phyloP scores from a whole-genome alignment of 2,329 filamentous ascomycete species.

The Canariomyces notabilis region DNA sequence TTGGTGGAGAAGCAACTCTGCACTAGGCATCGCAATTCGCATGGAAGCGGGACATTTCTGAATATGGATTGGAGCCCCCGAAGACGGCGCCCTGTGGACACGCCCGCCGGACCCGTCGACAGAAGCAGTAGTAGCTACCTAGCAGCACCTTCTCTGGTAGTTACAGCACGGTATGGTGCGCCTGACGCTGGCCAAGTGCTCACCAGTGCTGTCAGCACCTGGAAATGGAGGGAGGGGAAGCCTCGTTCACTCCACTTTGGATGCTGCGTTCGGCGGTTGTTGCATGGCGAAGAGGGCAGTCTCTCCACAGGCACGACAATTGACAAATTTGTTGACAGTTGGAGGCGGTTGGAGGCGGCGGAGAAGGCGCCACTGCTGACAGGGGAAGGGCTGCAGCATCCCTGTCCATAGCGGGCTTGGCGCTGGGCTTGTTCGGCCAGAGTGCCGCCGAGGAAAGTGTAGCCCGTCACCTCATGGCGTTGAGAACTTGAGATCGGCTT shows the following conservation, averaged over 20 bases:
- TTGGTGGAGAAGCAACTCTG: conserved; percentile 22
- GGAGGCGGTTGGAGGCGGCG: conserved; percentile 17
- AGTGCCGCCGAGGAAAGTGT: conserved; percentile 26
- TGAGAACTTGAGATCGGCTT: conserved; percentile 20
- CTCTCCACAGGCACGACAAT: conserved; percentile 1
- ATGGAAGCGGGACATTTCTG: conserved; percentile 5
- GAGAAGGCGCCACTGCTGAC: conserved; percentile 17
- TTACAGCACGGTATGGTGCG: conserved; percentile 4
- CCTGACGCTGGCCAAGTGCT: conserved; percentile 1
- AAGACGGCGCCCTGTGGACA: too few relatives aligned
- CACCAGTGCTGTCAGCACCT: conserved; percentile 8
- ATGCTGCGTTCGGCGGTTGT: conserved; percentile 9
- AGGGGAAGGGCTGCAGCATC: conserved; percentile 21
- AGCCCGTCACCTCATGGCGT: conserved; percentile 18
- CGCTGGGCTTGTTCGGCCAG: conserved; percentile 22
- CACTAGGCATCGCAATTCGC: conserved; percentile 14
- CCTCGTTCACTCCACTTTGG: conserved; percentile 4
- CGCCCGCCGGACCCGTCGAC: not conserved
- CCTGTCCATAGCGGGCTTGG: conserved; percentile 25
- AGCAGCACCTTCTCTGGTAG: conserved; percentile 3
- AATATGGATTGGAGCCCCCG: too few relatives aligned
- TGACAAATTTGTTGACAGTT: conserved; percentile 14
- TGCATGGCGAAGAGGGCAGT: conserved; percentile 1
- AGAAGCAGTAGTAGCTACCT: conserved; percentile 6
- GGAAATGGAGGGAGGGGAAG: too few relatives aligned